Percentiles rank a stretch among this genome's conserved stretches.
Conservation (phyloP, 2,329 filamentous ascomycete genomes). For the Alternaria panax region DNA sequence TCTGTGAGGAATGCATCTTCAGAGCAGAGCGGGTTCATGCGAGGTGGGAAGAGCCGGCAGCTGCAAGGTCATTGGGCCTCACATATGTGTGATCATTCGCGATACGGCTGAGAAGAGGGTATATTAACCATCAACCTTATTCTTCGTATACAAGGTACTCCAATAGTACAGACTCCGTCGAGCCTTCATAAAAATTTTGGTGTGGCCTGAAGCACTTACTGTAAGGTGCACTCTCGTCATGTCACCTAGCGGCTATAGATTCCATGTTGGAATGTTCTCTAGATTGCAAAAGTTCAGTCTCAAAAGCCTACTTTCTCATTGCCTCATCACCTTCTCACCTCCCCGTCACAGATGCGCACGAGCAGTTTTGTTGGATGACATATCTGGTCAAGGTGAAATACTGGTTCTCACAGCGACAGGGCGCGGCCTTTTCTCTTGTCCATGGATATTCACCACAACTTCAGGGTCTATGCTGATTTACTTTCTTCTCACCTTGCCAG, state of each 20-base stretch:
- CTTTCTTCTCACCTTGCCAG: background rate
- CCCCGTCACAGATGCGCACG: background rate
- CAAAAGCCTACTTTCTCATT: background rate
- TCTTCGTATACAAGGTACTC: background rate
- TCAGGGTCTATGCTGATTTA: background rate
- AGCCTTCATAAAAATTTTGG: too few relatives aligned
- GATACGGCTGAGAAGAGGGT: background rate
- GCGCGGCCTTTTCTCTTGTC: background rate
- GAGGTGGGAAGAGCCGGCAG: constrained; percentile 5
- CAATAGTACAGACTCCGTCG: background rate
- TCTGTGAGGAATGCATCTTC: constrained; percentile 22
- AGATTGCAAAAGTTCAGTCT: background rate
- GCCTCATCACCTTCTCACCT: background rate
- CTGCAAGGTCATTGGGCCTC: background rate
- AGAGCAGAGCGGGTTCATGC: constrained; percentile 21
- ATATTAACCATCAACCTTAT: background rate
- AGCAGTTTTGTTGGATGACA: background rate
- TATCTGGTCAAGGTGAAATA: background rate
- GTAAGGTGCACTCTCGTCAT: background rate
- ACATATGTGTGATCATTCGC: background rate
- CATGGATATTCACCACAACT: background rate
- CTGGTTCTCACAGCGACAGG: background rate
- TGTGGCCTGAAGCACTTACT: background rate
- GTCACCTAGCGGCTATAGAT: background rate
- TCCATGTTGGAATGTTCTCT: background rate